Evolutionary conservation across 1,139 yeast genomes (phyloP), one percentile per base, ranked within the genome.

Genomic region (Suhomyces coccinellae): DNA sequence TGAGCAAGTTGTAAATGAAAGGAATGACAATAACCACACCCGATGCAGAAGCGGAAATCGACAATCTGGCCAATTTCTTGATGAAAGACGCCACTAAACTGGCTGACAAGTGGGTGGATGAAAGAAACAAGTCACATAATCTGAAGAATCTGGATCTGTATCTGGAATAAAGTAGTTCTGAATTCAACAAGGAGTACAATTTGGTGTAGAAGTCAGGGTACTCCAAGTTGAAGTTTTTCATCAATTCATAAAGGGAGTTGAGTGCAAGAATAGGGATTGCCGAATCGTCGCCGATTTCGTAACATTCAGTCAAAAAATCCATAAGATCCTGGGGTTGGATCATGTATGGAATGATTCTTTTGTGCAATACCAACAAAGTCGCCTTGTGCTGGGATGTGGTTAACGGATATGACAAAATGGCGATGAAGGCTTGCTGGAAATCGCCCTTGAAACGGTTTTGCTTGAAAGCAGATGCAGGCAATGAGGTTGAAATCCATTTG

Each of bases 221-320:
- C 59, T 93, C 99, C 59, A 93, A 75, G 62, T 91, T 91, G 65
- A 82, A 83, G 47, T 76, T 73, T 57, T 81, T 87, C 83, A 93
- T 93, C 49, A 93, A 73, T 57, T 84, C 90, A 65, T 89, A 93
- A 48, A 93, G 72, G 28, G 97, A 95, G 62, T 90, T 91, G 54
- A 93, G 74, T 4, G 98, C 87, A 47, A 95, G 69, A 40, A 93
- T 79, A 8, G 96, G 87, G 9, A 88, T 73, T 12, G 85, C 77
- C 5, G 83, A 85, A 52, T 85, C 87, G 16, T 80, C 73, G 40
- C 80, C 71, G 36, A 70, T 62, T 49, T 80, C 75, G 62, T 90
- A 91, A 4, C 96, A 84, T 50, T 88, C 96, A 1, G 97, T 89
- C 49, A 93, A 72, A 63, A 91, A 93, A 66, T 93, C 99, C 97